Evolutionary conservation across 495 filamentous ascomycete species (phyloP).

Genomic region (Geopyxis carbonaria): DNA sequence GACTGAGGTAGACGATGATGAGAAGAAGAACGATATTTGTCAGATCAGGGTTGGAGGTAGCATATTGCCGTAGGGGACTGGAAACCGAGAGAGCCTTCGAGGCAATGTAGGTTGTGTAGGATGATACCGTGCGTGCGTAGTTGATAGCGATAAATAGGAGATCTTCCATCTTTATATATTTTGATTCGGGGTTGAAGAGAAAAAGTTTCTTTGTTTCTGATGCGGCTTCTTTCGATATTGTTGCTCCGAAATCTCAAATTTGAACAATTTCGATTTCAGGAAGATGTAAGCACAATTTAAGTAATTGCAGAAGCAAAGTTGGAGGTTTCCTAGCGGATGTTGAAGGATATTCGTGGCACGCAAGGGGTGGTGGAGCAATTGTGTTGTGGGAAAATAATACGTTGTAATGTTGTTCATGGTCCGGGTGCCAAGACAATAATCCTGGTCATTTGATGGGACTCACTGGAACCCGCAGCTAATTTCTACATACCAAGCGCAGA

Average conservation of each 20-base stretch:
- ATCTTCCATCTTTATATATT: too few relatives aligned
- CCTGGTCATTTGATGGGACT: too few relatives aligned
- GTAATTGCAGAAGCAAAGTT: neutral
- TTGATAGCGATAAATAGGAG: neutral
- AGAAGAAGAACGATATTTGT: conserved; percentile 19
- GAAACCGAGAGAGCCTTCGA: neutral
- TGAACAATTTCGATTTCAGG: neutral
- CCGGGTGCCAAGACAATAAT: too few relatives aligned
- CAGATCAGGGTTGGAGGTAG: conserved; percentile 16
- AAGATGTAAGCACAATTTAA: neutral
- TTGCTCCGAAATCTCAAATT: neutral
- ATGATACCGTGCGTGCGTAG: neutral
- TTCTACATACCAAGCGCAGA: too few relatives aligned
- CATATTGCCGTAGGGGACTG: conserved; percentile 12
- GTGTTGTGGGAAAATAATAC: too few relatives aligned
- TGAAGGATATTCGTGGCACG: too few relatives aligned
- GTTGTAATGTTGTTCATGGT: too few relatives aligned
- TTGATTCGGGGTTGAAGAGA: too few relatives aligned
- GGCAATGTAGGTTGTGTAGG: neutral
- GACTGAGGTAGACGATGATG: conserved; percentile 20
- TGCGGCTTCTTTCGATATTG: neutral
- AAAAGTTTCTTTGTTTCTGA: too few relatives aligned
- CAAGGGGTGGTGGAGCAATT: too few relatives aligned
- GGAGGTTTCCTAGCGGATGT: too few relatives aligned
- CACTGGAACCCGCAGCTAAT: too few relatives aligned